These are phyloP conservation scores for Dioscorea alata DNA, from an alignment of 106 monocot species.

Conservation along the genomic window DNA sequence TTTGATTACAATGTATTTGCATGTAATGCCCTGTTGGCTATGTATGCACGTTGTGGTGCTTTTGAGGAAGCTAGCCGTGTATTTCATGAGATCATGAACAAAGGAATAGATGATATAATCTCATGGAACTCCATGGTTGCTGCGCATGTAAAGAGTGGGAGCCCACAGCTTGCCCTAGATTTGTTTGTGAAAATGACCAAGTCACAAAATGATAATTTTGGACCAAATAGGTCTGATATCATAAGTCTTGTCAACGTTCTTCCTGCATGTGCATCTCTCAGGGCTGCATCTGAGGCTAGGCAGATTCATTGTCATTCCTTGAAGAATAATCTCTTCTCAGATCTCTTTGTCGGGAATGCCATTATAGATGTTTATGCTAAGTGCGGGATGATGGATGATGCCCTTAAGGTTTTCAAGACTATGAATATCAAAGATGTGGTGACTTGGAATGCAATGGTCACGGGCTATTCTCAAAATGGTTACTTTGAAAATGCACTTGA, in stretches of 20 bases:
- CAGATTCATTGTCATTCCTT: constrained; percentile 60
- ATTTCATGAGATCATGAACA: constrained; percentile 52
- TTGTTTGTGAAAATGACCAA: constrained; percentile 50
- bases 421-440: constrained; percentile 68
- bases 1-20: constrained; percentile 75
- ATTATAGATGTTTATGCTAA: constrained; percentile 69
- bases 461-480: constrained; percentile 75
- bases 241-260: constrained; percentile 79
- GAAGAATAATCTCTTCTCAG: constrained; percentile 29
- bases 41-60: constrained; percentile 66
- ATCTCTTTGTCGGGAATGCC: constrained; percentile 75
- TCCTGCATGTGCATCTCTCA: constrained; percentile 69
- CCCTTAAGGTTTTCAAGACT: constrained; percentile 41
- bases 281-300: constrained; percentile 26
- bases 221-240: constrained; percentile 32
- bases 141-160: constrained; percentile 38
- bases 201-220: constrained; percentile 10
- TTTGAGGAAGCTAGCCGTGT: constrained; percentile 36
- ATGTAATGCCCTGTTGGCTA: constrained; percentile 64
- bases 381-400: constrained; percentile 61
- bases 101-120: constrained; percentile 68
- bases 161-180: constrained; percentile 34
- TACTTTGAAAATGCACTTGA: constrained; percentile 49
- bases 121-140: constrained; percentile 79
- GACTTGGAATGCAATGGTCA: constrained; percentile 77